Evolutionary conservation across 1,284 basidiomycete species (phyloP).

Genomic region (Xerocomus subilludens): DNA sequence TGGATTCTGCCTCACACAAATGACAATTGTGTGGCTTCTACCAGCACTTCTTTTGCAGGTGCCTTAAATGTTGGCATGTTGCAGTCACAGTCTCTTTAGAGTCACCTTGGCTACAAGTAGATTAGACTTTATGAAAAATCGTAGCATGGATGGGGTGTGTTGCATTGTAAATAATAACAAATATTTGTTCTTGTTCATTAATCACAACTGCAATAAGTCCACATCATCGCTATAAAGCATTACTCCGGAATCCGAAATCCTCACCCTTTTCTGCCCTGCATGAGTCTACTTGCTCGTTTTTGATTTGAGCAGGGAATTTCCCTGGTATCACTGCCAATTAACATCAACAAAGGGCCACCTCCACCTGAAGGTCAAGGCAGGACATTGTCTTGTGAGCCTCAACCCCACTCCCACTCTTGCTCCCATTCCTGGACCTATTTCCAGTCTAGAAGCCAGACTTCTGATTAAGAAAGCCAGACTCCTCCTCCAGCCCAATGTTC

Average conservation of each 20-base stretch:
- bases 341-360: background rate
- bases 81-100: no score
- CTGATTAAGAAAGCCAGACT: background rate
- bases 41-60: no score
- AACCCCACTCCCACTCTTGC: background rate
- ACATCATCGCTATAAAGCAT: background rate
- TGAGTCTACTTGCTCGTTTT: background rate
- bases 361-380: background rate
- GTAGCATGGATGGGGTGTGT: no score
- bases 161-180: no score
- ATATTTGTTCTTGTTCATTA: no score
- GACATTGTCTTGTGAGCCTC: background rate
- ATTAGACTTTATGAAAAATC: no score
- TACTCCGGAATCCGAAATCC: background rate
- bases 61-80: no score
- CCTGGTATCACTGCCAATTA: background rate
- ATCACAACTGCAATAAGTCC: no score
- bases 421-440: background rate
- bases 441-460: no score
- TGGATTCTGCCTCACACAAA: no score
- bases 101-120: no score
- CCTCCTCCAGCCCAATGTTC: background rate
- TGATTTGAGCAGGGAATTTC: background rate
- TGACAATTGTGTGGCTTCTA: no score
- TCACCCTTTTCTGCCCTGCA: background rate